Base-by-base conservation (phyloP, 78 protist species). In the Polysphondylium violaceum region DNA sequence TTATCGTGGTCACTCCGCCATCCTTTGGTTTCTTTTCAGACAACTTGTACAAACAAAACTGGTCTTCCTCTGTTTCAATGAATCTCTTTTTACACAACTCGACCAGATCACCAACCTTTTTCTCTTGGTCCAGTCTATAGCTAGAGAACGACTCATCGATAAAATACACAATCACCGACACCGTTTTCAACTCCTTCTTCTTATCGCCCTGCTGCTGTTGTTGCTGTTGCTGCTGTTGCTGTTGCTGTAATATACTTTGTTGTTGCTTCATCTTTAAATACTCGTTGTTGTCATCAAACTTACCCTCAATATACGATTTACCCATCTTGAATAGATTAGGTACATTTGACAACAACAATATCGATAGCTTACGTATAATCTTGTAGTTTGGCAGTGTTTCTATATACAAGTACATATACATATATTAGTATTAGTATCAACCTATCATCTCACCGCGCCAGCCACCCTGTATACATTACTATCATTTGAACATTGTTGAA, bases 301-400 rank as follows among this genome's bases (percentile, higher is more conserved):
- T 47, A 38, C 89, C 89, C 38, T 81, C 89, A 25, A 81, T 43
- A 67, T 81, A 81, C 16, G 74, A 35, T 23, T 35, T 38, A 25
- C 89, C 89, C 77, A 81, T 64, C 41, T 81, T 81, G 35, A 38
- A 81, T n/a, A 68, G 74, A 55, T 67, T 81, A 12, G 89, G 89
- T 29, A 81, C 41, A 68, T 81, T 81, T 36, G 89, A 81, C 25
- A 81, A 63, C 56, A 81, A 67, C 17, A 81, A 67, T 35, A 81
- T 81, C 21, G 89, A 81, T 25, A 81, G 25, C 68, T 72, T 81
- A 31, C 74, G 16, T 11, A 81, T 81, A 51, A 71, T 81, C 29
- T 81, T 81, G 29, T 67, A 63, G 68, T 81, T 50, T 47, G 77
- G 69, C 29, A 81, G 11, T 23, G 89, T 40, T 56, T 59, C 87